Base-by-base conservation (phyloP, 2,329 filamentous ascomycete species). In the Aspergillus neoniger region DNA sequence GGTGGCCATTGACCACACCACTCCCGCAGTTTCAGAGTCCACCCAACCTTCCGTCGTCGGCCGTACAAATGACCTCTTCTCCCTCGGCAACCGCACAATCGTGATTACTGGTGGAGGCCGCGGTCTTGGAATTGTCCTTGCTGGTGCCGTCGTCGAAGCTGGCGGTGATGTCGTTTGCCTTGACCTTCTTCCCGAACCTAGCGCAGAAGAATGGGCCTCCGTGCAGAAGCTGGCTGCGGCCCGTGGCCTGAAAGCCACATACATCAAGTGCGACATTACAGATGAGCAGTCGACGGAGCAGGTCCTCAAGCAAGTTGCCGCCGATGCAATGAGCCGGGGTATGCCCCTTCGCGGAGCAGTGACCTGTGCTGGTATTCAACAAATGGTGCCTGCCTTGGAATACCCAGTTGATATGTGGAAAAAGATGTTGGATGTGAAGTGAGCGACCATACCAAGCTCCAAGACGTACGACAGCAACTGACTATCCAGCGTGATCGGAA, bases 41-140 rank as follows among this genome's bases (percentile, higher is more conserved):
- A 67, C 64, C 36, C 69, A 73, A 49, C 72, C 74, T 9, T 70
- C 75, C 5, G 65, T 75, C 15, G 62, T 66, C 39, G 64, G 66
- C 2, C 43, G 64, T 38, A 63, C 67, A 12, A 62, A 70, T 68
- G 57, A 66, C 36, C 76, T 81, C 36, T 82, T 83, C 66, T 82
- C 81, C 4, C 78, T 84, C 9, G 70, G 73, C 44, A 75, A 74
- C 44, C 75, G 74, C 62, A 76, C 73, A 10, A 67, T 72, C 48
- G 70, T 70, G 8, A 82, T 85, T 44, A 85, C 83, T 1, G 82
- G 83, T 6, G 83, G 79, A 44, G 82, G 77, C 8, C 79, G 81
- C 15, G 82, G 83, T 14, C 73, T 85, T 1, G 83, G 83, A 14
- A 79, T 84, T 43, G 79, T 78, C 17, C 75, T 85, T 14, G 79